Evolutionary conservation across 2,329 filamentous ascomycete genomes (phyloP).

Genomic region (Trichophyton mentagrophytes): DNA sequence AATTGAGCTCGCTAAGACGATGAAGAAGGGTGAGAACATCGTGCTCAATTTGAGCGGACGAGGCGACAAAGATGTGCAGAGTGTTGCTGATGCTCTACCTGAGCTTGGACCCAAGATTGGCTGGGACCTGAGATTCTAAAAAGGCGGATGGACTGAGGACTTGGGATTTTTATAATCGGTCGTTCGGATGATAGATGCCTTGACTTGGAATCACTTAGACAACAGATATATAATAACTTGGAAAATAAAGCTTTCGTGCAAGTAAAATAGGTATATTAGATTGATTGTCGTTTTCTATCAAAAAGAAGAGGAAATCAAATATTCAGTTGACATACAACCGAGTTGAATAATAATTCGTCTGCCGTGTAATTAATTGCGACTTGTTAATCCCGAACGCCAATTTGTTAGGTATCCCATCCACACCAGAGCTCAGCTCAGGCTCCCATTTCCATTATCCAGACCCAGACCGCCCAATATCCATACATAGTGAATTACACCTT

Average conservation of each 20-base stretch:
- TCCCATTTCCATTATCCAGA: neutral
- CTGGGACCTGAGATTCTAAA: conserved; percentile 49
- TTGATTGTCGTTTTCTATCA: neutral
- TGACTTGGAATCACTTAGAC: neutral
- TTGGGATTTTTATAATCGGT: neutral
- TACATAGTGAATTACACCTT: neutral
- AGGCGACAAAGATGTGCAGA: conserved; percentile 98
- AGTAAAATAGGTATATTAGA: neutral
- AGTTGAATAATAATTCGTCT: neutral
- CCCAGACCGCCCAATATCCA: neutral
- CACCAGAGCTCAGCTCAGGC: neutral
- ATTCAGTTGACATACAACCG: neutral
- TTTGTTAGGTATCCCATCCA: neutral
- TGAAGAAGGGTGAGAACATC: conserved; percentile 76
- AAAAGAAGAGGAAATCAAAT: neutral
- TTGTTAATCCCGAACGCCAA: neutral
- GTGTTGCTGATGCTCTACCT: conserved; percentile 86
- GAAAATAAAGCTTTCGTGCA: neutral
- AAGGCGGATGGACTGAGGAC: too few species aligned
- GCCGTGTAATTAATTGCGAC: neutral
- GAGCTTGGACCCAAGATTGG: conserved; percentile 78
- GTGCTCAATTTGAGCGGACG: conserved; percentile 89
- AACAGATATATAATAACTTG: too few species aligned
- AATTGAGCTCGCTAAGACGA: conserved; percentile 79
- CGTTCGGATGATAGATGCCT: neutral